Evolutionary conservation across 2,329 filamentous ascomycete genomes (phyloP), one percentile per base, ranked within the genome.

Genomic region (Lachnellula subtilissima): DNA sequence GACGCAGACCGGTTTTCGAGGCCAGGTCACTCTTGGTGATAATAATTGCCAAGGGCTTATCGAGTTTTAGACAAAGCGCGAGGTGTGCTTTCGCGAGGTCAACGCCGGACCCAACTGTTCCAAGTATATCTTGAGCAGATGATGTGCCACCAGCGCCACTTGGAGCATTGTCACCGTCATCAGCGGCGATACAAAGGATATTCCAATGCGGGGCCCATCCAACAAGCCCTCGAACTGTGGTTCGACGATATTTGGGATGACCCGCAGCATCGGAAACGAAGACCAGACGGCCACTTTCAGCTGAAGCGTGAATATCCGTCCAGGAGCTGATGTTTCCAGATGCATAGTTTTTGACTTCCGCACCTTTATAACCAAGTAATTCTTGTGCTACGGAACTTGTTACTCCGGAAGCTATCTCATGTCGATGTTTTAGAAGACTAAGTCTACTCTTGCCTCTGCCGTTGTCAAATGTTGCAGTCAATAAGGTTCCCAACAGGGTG

Each of bases 201-300:
- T 89, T 91, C 87, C 94, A 99, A 69, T 97, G 91, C 8, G 94
- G 94, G 39, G 89, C 89, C 92, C 94, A 97, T 47, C 92, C 94
- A 61, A 99, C 81, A n/a, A 99, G 77, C 0, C 92, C 91, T 57
- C 93, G 84, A 52, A 97, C 78, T 2, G 91, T 93, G 5, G 93
- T 97, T 54, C 94, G 86, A 48, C 91, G 83, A 71, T 94, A 99
- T 46, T 91, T 85, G 39, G 92, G 87, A 61, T 96, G 89, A 0
- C 94, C 94, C 15, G 93, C 93, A 47, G 93, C 95, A 72, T 99
- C 94, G 0, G 91, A 90, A 6, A 97, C 77, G 63, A 97, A 92
- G 5, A 94, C 90, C 3, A 99, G 74, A 19, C 92, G 85, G 2
- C 87, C 89, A 56, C 79, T 74, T 58, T 86, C 83, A 0, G 90